Evolutionary conservation across 345 rosid genomes (phyloP).

Genomic region (Balakata baccata): DNA sequence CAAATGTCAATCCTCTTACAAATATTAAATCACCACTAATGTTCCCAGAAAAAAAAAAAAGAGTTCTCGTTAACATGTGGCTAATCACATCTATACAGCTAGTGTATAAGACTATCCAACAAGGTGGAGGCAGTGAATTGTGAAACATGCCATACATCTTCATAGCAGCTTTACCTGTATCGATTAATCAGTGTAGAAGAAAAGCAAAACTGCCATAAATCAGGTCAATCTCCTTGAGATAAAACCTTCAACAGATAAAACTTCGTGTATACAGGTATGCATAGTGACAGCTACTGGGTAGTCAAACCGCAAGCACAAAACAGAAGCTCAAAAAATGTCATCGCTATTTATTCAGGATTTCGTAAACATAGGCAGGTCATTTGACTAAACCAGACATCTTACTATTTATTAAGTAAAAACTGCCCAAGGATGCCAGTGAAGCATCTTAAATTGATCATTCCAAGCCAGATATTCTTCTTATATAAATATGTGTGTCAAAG

Average conservation of each 20-base stretch:
- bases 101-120: background rate
- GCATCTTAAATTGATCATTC: background rate
- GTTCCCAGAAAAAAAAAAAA: no score
- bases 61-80: no score
- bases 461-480: background rate
- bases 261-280: background rate
- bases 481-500: background rate
- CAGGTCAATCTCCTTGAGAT: background rate
- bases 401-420: background rate
- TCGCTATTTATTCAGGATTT: background rate
- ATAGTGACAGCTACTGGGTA: background rate
- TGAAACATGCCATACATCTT: background rate
- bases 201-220: background rate
- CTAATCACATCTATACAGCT: no score
- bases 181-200: background rate
- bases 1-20: no score
- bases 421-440: slow-evolving; percentile 1
- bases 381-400: background rate
- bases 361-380: background rate
- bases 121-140: background rate
- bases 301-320: background rate
- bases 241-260: background rate
- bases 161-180: background rate
- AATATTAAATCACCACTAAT: no score
- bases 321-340: background rate